Evolutionary conservation across 1,284 basidiomycete species (phyloP), one percentile per base, ranked within the genome.

Genomic region (Cutaneotrichosporon sp.): DNA sequence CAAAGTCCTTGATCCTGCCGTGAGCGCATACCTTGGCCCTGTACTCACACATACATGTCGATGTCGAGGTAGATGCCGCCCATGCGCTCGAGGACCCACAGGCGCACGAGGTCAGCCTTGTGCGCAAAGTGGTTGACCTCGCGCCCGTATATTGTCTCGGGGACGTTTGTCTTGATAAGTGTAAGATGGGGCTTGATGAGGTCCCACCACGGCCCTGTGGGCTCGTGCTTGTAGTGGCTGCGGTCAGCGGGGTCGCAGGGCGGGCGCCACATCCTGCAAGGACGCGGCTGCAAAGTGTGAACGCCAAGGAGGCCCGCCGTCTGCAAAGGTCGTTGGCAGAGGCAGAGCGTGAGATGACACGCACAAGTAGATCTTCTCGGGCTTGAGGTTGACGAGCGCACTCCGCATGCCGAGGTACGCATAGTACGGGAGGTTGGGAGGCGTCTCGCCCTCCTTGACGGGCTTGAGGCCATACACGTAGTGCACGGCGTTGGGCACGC

Each of bases 11-110:
- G 31, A 70, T 65, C 4, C 74, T 74, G 65, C 13, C n/a, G 11
- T 50, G 47, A 59, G 61, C 38, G 47, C 14, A 27, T 7, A 18
- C 29, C 29, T 29, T 6, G n/a, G 2, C 22, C 24, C 7, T 16
- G 38, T 16, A 55, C 62, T 65, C 59, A 79, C 79, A 79, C 69
- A 62, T 69, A 80, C 58, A 76, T 71, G 65, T 83, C 82, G n/a
- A 81, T 79, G 61, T 83, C 82, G 18, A 83, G 73, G 62, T 83
- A 83, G 24, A 83, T 80, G 10, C 82, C 82, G 4, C 82, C 82
- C 4, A 72, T 71, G 56, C 72, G 63, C 58, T 77, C 71, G 66
- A 80, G 71, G 34, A 73, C 74, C 49, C 74, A 64, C 60, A 81
- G 59, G 60, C 78, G 62, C 60, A 78, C 55, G 51, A 78, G 68